A percentile compares a stretch with the other conserved stretches of the same genome.
These are phyloP conservation scores for Kondoa subrosea DNA, from an alignment of 768 basidiomycete genomes.

Conservation along the genomic window DNA sequence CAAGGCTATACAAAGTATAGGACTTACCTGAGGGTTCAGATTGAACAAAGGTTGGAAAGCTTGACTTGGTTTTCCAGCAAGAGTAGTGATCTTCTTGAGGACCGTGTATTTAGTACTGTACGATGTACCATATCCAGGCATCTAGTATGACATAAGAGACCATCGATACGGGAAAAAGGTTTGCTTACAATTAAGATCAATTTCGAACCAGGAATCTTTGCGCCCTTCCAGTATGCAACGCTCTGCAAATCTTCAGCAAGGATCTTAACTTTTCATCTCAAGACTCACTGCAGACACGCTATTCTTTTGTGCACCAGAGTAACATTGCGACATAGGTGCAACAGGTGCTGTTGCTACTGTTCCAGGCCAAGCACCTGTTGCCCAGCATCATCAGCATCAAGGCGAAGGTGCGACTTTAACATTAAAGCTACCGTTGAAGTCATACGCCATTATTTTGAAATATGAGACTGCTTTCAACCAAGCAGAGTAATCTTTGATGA, in stretches of 20 bases:
- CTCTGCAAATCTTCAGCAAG: no score
- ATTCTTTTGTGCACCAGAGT: neutral
- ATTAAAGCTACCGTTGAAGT: constrained; percentile 38
- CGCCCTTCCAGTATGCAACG: no score
- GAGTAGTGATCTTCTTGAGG: neutral
- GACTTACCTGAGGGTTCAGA: neutral
- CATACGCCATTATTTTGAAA: constrained; percentile 87
- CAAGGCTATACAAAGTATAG: neutral
- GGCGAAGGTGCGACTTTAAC: no score
- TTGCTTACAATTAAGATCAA: neutral
- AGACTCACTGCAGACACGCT: neutral
- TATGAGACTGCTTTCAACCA: constrained; percentile 63
- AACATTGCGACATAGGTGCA: neutral
- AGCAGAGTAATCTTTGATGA: constrained; percentile 47
- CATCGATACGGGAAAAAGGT: neutral
- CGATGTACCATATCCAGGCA: neutral
- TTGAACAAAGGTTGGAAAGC: neutral
- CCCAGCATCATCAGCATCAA: no score
- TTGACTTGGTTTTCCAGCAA: neutral
- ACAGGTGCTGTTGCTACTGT: neutral
- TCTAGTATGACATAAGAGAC: neutral
- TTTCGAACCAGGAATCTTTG: neutral
- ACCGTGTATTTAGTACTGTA: neutral
- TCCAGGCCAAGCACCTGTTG: neutral
- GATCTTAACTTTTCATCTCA: no score